phyloP scores from a whole-genome alignment of 192 early-diverging fungal genomes.

The Coemansia sp. region DNA sequence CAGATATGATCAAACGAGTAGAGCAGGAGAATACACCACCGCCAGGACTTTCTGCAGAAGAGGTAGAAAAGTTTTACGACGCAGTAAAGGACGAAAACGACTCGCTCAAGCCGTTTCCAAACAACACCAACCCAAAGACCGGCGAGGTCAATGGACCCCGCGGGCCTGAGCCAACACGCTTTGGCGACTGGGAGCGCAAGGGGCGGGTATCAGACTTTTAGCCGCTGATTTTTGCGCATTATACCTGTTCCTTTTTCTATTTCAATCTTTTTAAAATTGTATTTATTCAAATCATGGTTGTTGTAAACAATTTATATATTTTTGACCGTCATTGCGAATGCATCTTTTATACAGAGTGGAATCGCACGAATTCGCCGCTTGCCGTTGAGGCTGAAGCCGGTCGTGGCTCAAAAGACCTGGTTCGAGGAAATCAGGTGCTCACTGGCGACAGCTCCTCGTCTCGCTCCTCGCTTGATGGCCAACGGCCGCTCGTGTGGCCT shows the following conservation, averaged over 20 bases:
- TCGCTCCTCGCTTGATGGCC: slow-evolving; percentile 15
- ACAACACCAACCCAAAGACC: slow-evolving; percentile 67
- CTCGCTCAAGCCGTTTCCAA: slow-evolving; percentile 57
- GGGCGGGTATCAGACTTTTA: slow-evolving; percentile 74
- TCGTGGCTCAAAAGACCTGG: slow-evolving; percentile 11
- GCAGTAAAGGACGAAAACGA: slow-evolving; percentile 48
- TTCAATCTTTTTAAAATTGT: slow-evolving; percentile 1
- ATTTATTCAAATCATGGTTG: slow-evolving; percentile 22
- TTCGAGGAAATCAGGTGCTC: slow-evolving; percentile 10
- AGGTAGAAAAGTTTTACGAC: slow-evolving; percentile 52
- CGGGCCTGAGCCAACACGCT: slow-evolving; percentile 78
- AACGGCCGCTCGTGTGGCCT: slow-evolving; percentile 37
- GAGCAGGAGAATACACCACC: slow-evolving; percentile 46
- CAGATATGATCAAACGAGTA: slow-evolving; percentile 56
- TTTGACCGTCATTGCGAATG: slow-evolving; percentile 92
- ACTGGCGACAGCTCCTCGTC: slow-evolving; percentile 13
- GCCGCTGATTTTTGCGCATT: neutral
- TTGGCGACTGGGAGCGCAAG: slow-evolving; percentile 81
- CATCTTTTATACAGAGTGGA: slow-evolving; percentile 86
- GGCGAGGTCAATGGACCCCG: slow-evolving; percentile 74
- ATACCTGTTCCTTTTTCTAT: neutral
- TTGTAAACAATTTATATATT: slow-evolving; percentile 87
- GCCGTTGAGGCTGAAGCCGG: slow-evolving; percentile 15
- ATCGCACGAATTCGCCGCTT: slow-evolving; percentile 50
- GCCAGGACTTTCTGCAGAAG: slow-evolving; percentile 33